Conservation (phyloP, 179 eudicot genomes). For the Drosera spatulata region DNA sequence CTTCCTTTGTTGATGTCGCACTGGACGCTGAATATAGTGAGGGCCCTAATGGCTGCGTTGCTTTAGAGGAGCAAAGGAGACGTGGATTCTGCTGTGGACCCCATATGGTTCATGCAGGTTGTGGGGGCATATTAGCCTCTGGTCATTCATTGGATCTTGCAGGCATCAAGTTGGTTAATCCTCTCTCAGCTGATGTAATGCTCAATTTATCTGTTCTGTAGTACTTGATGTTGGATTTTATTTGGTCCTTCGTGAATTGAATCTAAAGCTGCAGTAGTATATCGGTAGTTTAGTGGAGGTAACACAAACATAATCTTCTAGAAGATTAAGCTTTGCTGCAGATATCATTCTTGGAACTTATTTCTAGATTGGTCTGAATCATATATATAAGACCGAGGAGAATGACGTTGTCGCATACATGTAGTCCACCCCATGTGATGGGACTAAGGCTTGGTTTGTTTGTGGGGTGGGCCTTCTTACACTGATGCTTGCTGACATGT, state of each 20-base stretch:
- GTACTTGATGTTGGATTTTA: neutral
- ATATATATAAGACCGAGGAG: too few relatives aligned
- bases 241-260: neutral
- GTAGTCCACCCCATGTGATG: too few relatives aligned
- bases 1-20: slow-evolving; percentile 89
- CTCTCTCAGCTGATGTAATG: slow-evolving; percentile 82
- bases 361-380: too few relatives aligned
- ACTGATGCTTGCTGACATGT: slow-evolving; percentile 3
- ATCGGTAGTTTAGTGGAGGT: too few relatives aligned
- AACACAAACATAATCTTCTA: too few relatives aligned
- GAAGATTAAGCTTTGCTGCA: too few relatives aligned
- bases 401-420: too few relatives aligned
- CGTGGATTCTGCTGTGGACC: slow-evolving; percentile 98
- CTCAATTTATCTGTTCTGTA: neutral
- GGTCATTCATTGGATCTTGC: slow-evolving; percentile 92
- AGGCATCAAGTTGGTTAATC: slow-evolving; percentile 84
- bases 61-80: slow-evolving; percentile 86
- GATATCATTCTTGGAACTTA: too few relatives aligned
- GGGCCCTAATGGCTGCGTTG: slow-evolving; percentile 94
- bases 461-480: neutral
- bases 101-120: slow-evolving; percentile 89
- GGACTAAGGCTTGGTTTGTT: too few relatives aligned
- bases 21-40: slow-evolving; percentile 88
- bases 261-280: too few relatives aligned
- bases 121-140: slow-evolving; percentile 95